phyloP scores from a whole-genome alignment of 169 alveolate species.

The Plasmodium vivax region DNA sequence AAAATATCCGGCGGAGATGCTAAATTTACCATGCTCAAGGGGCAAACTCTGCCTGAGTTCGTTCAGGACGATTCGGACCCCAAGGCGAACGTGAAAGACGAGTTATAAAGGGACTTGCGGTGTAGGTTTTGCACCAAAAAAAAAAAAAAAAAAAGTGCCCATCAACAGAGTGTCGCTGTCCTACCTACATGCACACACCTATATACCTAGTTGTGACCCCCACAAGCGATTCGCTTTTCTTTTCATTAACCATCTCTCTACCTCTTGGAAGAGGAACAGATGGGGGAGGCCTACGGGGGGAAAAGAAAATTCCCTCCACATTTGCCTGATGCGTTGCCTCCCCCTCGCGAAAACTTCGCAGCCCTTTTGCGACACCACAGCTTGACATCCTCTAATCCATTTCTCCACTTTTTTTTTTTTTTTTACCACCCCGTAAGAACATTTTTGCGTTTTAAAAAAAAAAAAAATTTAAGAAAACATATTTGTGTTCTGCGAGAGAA shows the following conservation, averaged over 20 bases:
- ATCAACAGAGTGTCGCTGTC: not conserved
- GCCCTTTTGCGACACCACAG: not conserved
- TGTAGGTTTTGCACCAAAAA: not conserved
- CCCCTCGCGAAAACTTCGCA: not conserved
- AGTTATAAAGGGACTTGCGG: slow-evolving; percentile 1
- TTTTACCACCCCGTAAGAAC: not conserved
- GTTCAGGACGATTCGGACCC: slow-evolving; percentile 26
- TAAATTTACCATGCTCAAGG: slow-evolving; percentile 84
- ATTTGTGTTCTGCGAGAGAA: not conserved
- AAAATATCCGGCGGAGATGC: slow-evolving; percentile 91
- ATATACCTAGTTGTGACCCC: not conserved
- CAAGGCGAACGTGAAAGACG: slow-evolving; percentile 29
- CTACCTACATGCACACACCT: not conserved
- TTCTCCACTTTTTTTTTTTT: not conserved
- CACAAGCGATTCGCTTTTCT: not conserved
- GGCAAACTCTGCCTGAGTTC: slow-evolving; percentile 85
- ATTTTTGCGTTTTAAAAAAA: slow-evolving; percentile 1
- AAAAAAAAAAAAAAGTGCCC: not conserved
- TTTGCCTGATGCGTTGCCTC: not conserved
- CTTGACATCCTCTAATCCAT: not conserved
- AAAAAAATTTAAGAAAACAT: not conserved
- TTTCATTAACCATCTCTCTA: not conserved
- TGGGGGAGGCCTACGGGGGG: not conserved
- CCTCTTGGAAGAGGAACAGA: slow-evolving; percentile 3
- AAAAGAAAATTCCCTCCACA: not conserved